Evolutionary conservation across 495 filamentous ascomycete species (phyloP).

Genomic region (Penicillium maclennaniae): DNA sequence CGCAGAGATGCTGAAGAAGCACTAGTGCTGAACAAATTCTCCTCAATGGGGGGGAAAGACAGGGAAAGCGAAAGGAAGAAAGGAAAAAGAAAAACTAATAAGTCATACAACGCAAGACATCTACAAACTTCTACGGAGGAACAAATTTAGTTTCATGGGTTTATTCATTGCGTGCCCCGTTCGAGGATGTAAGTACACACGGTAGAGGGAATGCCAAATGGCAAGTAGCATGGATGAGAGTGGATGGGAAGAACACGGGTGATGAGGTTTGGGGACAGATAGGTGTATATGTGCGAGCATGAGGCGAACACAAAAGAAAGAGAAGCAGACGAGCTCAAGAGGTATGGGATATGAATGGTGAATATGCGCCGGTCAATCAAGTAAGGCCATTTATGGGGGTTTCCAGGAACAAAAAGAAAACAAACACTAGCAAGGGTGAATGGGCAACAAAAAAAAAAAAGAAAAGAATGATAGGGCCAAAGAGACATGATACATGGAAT

Average conservation of each 20-base stretch:
- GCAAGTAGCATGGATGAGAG: conserved; percentile 14
- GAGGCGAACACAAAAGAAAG: conserved; percentile 1
- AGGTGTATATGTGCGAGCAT: conserved; percentile 20
- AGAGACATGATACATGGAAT: conserved; percentile 31
- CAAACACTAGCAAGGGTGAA: neutral
- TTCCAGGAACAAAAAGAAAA: conserved; percentile 19
- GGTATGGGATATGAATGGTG: conserved; percentile 19
- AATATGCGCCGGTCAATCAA: conserved; percentile 27
- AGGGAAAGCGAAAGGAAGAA: too few species aligned
- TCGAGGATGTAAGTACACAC: conserved; percentile 19
- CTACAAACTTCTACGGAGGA: neutral
- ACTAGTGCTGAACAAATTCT: neutral
- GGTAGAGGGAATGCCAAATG: conserved; percentile 13
- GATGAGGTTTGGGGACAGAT: conserved; percentile 1
- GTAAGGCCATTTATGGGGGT: conserved; percentile 23
- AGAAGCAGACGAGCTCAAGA: neutral
- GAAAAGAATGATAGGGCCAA: conserved; percentile 21
- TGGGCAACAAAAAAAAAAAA: conserved; percentile 14
- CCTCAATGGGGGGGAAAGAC: too few species aligned
- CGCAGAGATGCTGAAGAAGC: neutral
- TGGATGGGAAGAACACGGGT: conserved; percentile 18
- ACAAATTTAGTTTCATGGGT: conserved; percentile 14
- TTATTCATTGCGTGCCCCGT: conserved; percentile 29
- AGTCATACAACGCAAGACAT: neutral
- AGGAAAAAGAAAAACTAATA: neutral